Conservation (phyloP, 2,329 filamentous ascomycete genomes). For the Ascocoryne sarcoides region DNA sequence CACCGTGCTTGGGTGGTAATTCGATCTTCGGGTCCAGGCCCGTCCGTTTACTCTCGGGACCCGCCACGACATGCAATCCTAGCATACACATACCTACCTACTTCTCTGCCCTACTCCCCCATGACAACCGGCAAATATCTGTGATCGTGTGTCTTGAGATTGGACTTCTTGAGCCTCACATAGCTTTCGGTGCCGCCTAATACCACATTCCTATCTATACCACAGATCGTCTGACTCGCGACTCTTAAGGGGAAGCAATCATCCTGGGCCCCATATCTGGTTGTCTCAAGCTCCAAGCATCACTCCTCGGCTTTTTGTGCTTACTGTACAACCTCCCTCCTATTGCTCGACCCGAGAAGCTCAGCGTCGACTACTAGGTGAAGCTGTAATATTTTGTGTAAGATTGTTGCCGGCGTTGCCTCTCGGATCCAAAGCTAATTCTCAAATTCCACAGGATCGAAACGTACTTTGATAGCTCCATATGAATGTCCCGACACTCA, state of each 20-base stretch:
- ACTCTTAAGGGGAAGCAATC: background rate
- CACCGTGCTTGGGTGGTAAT: conserved; percentile 4
- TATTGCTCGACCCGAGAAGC: conserved; percentile 1
- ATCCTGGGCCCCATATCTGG: background rate
- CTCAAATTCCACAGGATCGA: no score
- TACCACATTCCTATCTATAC: background rate
- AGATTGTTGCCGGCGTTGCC: background rate
- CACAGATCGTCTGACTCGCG: background rate
- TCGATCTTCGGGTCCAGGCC: no score
- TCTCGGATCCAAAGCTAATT: background rate
- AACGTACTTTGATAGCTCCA: no score
- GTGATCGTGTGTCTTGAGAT: conserved; percentile 14
- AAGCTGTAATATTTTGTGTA: conserved; percentile 10
- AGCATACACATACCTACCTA: no score
- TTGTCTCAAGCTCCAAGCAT: conserved; percentile 1
- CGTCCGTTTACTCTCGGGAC: conserved; percentile 14
- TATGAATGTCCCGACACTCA: no score
- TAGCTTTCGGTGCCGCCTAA: background rate
- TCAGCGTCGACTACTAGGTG: conserved; percentile 6
- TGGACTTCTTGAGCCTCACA: conserved; percentile 2
- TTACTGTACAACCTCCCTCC: conserved; percentile 1
- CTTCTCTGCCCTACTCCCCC: conserved; percentile 17
- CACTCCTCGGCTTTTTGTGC: background rate
- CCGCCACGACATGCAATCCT: conserved; percentile 17
- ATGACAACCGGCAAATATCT: conserved; percentile 12